Evolutionary conservation across 345 rosid genomes (phyloP), one percentile per base, ranked within the genome.

Genomic region (Salix suchowensis): DNA sequence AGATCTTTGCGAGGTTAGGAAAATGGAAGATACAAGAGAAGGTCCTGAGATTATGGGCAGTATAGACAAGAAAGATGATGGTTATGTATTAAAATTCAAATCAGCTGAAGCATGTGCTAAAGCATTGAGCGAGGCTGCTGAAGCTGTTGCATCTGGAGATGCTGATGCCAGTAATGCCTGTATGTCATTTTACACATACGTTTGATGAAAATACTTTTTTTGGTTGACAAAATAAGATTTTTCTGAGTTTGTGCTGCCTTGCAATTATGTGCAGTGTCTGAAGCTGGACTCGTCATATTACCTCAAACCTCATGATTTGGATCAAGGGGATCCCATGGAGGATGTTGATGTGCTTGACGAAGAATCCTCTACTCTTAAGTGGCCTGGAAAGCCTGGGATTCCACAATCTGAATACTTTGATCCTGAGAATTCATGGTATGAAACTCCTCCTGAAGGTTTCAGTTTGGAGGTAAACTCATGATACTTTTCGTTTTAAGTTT

Each of bases 381-480:
- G 92, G 96, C 94, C 96, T 40, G 74, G 74, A 46, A 96, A 88
- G 82, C 89, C 92, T 4, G 92, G 87, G 70, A 76, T 84, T 77
- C 86, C 89, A 23, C 72, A 74, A 16, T 84, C 90, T 70, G 91
- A 89, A 67, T 14, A 84, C 64, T 93, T 93, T 76, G 89, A 91
- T 79, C 85, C 88, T 52, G 96, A 91, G 61, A 92, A 96, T 77
- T 91, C 97, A 18, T 96, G 94, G 96, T 88, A 78, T 76, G 97
- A 96, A 84, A 87, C 85, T 77, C 88, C 92, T 6, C 98, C 98
- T 9, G 95, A 91, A 66, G 99, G 89, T 37, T 96, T 91, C 85
- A 86, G 76, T 84, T 82, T 93, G 81, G 78, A 76, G 21, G 98
- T 96, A 85, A 87, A 94, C 40, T 32, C 44, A 13, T 61, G 50